Evolutionary conservation across 176 grass and related monocot species (phyloP), one percentile per base, ranked within the genome.

Genomic region (Avena eriantha): DNA sequence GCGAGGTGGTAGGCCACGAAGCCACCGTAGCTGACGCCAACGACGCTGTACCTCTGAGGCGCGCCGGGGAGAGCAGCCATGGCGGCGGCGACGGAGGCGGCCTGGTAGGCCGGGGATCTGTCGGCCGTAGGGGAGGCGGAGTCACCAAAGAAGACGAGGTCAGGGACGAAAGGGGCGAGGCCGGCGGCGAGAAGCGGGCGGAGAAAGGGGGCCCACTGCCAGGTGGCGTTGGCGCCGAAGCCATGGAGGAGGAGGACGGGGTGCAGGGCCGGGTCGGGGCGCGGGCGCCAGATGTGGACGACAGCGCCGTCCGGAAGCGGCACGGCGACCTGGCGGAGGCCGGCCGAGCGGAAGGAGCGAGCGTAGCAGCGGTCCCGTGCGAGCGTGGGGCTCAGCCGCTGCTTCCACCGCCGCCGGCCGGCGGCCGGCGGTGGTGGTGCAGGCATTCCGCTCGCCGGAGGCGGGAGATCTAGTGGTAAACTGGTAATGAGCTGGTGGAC

Each of bases 131-230:
- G 92, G 81, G 88, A 88, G 47, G 83, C 11, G 34, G 96, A 98
- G 23, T 68, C 84, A 34, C 93, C 96, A 69, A 98, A 98, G 88
- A 98, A 98, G 87, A 98, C 46, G 69, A 98, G 91, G 83, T 98
- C 93, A 21, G 96, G 96, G 12, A 98, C 90, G 84, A 92, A 98
- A 51, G 94, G 88, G 69, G 90, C 93, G 82, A 98, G 93, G 6
- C 96, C 96, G 43, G 91, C 86, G 74, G 91, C 87, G 80, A 95
- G 59, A 56, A 98, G 86, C 18, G 93, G 91, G 47, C 81, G 65
- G 81, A 98, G 91, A 82, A 92, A 95, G 46, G 86, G 76, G 3
- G 79, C 86, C 96, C 96, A 98, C 73, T 95, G 96, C 93, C 96
- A 95, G 21, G 88, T 98, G 69, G 96, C 92, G 15, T 46, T 36